phyloP scores from a whole-genome alignment of 805 yeast genomes.

The Ogataea wickerhamii region DNA sequence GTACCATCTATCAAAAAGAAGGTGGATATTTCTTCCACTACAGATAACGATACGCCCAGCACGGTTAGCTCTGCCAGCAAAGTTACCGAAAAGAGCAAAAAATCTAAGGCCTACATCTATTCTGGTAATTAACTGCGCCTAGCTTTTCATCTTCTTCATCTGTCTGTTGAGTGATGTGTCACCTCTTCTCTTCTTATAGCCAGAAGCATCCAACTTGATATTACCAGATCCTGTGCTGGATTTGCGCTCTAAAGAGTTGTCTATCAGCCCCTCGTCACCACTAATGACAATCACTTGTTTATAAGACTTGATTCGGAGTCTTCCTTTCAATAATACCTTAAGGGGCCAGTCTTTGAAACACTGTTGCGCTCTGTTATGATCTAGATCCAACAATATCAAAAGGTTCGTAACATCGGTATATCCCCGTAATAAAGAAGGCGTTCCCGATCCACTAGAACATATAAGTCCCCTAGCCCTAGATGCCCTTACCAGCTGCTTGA shows the following conservation, averaged over 20 bases:
- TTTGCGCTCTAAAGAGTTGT: slow-evolving; percentile 24
- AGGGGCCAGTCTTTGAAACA: slow-evolving; percentile 60
- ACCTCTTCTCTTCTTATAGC: slow-evolving; percentile 21
- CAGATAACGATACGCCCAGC: background rate
- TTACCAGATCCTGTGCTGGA: slow-evolving; percentile 5
- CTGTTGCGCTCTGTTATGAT: slow-evolving; percentile 54
- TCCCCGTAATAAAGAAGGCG: slow-evolving; percentile 47
- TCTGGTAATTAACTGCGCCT: slow-evolving; percentile 1
- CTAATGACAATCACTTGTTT: slow-evolving; percentile 69
- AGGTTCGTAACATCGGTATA: slow-evolving; percentile 67
- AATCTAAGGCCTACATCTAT: slow-evolving; percentile 14
- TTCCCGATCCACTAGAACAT: slow-evolving; percentile 69
- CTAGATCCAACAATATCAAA: slow-evolving; percentile 66
- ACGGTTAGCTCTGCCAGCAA: background rate
- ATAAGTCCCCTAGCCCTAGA: slow-evolving; percentile 78
- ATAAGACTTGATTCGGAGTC: slow-evolving; percentile 67
- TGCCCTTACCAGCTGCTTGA: slow-evolving; percentile 72
- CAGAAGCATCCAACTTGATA: slow-evolving; percentile 14
- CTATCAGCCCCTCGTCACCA: slow-evolving; percentile 39
- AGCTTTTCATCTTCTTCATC: slow-evolving; percentile 12
- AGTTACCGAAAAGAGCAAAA: slow-evolving; percentile 5
- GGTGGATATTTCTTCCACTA: slow-evolving; percentile 2
- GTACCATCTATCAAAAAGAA: slow-evolving; percentile 3
- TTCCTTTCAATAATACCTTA: slow-evolving; percentile 66
- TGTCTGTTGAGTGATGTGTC: slow-evolving; percentile 17